phyloP scores from a whole-genome alignment of 1,139 yeast species.

The Geotrichum australiense region DNA sequence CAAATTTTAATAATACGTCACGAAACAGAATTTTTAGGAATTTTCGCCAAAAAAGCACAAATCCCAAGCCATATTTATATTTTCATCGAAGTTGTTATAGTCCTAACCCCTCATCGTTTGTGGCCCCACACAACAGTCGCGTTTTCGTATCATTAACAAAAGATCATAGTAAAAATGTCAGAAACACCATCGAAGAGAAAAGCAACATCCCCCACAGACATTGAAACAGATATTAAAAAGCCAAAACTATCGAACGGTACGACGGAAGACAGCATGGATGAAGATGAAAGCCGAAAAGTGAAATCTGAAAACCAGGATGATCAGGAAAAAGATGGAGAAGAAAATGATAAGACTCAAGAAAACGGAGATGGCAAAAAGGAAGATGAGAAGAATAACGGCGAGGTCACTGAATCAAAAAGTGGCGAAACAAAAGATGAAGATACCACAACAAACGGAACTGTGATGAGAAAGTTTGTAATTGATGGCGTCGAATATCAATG shows the following conservation, averaged over 20 bases:
- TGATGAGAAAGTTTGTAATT: conserved; percentile 46
- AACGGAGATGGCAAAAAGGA: conserved; percentile 26
- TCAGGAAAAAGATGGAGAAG: conserved; percentile 21
- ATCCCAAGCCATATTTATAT: too few relatives aligned
- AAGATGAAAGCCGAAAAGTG: conserved; percentile 26
- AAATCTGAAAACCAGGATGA: conserved; percentile 26
- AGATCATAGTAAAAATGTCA: too few relatives aligned
- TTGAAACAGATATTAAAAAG: conserved; percentile 22
- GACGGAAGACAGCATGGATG: conserved; percentile 20
- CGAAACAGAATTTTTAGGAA: too few relatives aligned
- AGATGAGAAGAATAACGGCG: conserved; percentile 19
- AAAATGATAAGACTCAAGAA: conserved; percentile 25
- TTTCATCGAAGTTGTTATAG: too few relatives aligned
- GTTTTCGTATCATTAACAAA: too few relatives aligned
- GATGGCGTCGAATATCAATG: conserved; percentile 82
- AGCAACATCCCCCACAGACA: conserved; percentile 19
- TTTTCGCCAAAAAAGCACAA: too few relatives aligned
- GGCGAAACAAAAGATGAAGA: neutral
- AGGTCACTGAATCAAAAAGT: neutral
- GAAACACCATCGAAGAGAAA: conserved; percentile 19
- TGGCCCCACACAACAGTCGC: too few relatives aligned
- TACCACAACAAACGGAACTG: conserved; percentile 25
- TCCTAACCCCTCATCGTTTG: too few relatives aligned
- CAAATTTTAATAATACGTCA: too few relatives aligned
- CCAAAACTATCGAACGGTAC: conserved; percentile 20